A percentile compares a stretch with the other conserved stretches of the same genome.
phyloP scores from a whole-genome alignment of 176 grass and related monocot genomes.

The Elaeis guineensis region DNA sequence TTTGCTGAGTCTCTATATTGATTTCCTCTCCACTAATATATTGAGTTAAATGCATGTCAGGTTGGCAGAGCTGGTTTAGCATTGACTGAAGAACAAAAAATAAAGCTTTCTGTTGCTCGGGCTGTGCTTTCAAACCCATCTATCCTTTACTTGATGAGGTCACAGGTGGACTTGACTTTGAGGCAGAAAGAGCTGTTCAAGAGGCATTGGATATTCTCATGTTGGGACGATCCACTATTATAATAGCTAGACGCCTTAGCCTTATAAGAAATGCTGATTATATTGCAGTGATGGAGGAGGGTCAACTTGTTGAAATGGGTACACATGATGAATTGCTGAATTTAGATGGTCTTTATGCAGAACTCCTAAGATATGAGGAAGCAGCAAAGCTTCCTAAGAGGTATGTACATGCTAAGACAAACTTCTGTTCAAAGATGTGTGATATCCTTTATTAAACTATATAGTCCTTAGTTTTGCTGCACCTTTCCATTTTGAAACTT shows the following conservation, averaged over 20 bases:
- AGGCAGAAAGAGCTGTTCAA: conserved; percentile 96
- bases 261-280: conserved; percentile 98
- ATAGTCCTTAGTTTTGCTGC: no score
- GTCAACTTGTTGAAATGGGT: conserved; percentile 99
- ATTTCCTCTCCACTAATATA: conserved; percentile 1
- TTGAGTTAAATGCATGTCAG: conserved; percentile 31
- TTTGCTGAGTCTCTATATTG: no score
- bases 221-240: conserved; percentile 97
- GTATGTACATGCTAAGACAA: conserved; percentile 14
- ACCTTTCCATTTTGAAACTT: no score
- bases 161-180: conserved; percentile 98
- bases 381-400: conserved; percentile 97
- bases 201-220: conserved; percentile 98
- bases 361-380: conserved; percentile 94
- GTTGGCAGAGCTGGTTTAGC: conserved; percentile 79
- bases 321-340: conserved; percentile 93
- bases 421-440: no score
- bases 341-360: conserved; percentile 89
- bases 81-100: conserved; percentile 95
- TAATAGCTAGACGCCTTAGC: conserved; percentile 95
- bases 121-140: conserved; percentile 93
- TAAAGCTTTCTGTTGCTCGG: conserved; percentile 93
- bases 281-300: conserved; percentile 99
- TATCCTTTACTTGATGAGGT: conserved; percentile 94
- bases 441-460: no score